Percentiles rank a stretch among this genome's conserved stretches.
Conservation (phyloP, 1,284 basidiomycete genomes). For the Microbotryum violaceum region DNA sequence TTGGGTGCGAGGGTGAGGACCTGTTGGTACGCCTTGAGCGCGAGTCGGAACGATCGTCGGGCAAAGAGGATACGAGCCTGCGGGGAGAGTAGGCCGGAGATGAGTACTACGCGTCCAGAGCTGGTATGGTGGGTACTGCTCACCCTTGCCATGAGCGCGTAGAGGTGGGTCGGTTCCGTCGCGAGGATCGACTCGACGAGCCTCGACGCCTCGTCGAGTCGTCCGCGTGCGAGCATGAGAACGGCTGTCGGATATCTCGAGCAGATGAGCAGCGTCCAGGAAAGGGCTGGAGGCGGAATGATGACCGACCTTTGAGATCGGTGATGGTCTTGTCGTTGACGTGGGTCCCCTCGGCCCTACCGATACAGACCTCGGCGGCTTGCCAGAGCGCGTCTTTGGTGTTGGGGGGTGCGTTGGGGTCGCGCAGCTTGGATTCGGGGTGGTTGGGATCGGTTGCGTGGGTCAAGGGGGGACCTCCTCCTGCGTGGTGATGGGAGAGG, state of each 20-base stretch:
- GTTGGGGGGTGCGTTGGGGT: background rate
- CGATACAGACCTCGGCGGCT: conserved; percentile 45
- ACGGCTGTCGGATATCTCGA: conserved; percentile 5
- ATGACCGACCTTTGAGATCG: conserved; percentile 10
- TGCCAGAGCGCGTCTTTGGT: conserved; percentile 60
- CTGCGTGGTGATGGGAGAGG: background rate
- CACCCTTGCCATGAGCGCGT: conserved; percentile 70
- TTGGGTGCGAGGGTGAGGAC: conserved; percentile 66
- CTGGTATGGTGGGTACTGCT: conserved; percentile 1
- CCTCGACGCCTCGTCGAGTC: conserved; percentile 59
- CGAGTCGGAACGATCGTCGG: conserved; percentile 63
- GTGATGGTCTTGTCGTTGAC: conserved; percentile 16
- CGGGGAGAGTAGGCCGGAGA: conserved; percentile 3
- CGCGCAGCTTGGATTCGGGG: conserved; percentile 12
- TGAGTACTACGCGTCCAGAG: conserved; percentile 29
- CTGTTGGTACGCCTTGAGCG: conserved; percentile 74
- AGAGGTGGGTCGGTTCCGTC: conserved; percentile 69
- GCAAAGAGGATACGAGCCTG: conserved; percentile 77
- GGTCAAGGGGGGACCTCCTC: background rate
- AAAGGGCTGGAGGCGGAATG: too few relatives aligned
- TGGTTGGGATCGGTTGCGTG: conserved; percentile 20
- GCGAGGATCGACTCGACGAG: conserved; percentile 74
- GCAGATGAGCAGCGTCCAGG: too few relatives aligned
- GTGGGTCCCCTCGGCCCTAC: conserved; percentile 19
- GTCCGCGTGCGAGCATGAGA: conserved; percentile 17